These are phyloP conservation scores for Tarenaya hassleriana DNA, from an alignment of 345 rosid genomes.

Conservation along the genomic window DNA sequence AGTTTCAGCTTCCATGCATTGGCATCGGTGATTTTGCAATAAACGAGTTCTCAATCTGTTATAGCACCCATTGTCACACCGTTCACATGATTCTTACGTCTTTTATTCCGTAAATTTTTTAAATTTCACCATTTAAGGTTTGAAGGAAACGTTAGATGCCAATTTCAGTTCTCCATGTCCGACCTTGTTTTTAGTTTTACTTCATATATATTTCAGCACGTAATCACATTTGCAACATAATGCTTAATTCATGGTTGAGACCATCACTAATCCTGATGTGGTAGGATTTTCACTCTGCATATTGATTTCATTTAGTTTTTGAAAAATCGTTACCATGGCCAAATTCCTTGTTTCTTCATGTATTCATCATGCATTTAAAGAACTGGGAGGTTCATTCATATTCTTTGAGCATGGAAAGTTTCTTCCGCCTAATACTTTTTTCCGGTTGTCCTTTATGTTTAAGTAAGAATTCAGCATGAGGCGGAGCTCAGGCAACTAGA, in stretches of 20 bases:
- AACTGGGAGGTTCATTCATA: background rate
- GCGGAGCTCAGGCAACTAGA: constrained; percentile 58
- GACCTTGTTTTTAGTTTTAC: no score
- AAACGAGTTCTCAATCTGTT: no score
- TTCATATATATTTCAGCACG: no score
- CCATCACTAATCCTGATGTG: background rate
- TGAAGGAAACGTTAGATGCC: background rate
- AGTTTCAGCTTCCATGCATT: no score
- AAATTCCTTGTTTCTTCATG: background rate
- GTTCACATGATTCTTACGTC: no score
- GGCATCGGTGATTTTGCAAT: no score
- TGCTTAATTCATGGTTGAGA: background rate
- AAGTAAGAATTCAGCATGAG: constrained; percentile 52
- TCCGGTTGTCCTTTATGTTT: constrained; percentile 2
- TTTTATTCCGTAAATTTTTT: no score
- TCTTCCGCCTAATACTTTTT: constrained; percentile 3
- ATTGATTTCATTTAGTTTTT: no score
- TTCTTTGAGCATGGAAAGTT: constrained; percentile 2
- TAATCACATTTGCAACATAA: no score
- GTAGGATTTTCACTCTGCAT: no score
- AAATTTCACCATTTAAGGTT: background rate
- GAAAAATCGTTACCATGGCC: no score
- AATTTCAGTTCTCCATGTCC: background rate
- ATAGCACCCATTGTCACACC: no score
- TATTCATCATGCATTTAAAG: constrained; percentile 3